phyloP scores from a whole-genome alignment of 345 rosid genomes.

The Crucihimalaya himalaica region DNA sequence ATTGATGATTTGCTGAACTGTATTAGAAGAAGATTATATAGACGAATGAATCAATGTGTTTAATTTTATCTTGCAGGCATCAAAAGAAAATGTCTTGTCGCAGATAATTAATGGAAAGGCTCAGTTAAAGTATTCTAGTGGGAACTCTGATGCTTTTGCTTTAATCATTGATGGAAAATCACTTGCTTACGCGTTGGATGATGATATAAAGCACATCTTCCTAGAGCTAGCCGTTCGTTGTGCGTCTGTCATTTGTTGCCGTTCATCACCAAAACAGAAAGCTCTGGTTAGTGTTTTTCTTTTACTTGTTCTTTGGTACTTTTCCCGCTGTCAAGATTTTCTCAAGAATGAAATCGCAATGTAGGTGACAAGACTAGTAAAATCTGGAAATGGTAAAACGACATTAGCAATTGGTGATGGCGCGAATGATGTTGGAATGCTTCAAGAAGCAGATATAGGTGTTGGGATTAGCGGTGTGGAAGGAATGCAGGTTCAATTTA shows the following conservation, averaged over 20 bases:
- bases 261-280: constrained; percentile 97
- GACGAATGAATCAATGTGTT: background rate
- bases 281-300: constrained; percentile 70
- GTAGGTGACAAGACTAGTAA: constrained; percentile 92
- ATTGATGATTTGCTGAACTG: background rate
- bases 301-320: background rate
- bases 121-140: constrained; percentile 53
- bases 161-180: constrained; percentile 95
- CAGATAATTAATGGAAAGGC: constrained; percentile 68
- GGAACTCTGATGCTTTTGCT: constrained; percentile 66
- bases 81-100: constrained; percentile 59
- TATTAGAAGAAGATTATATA: background rate
- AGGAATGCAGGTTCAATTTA: constrained; percentile 86
- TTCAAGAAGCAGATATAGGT: constrained; percentile 97
- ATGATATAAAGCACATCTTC: constrained; percentile 62
- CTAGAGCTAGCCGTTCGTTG: constrained; percentile 80
- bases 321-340: background rate
- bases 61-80: constrained; percentile 54
- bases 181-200: constrained; percentile 84
- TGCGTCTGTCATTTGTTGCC: constrained; percentile 95
- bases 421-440: constrained; percentile 99
- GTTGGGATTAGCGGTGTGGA: constrained; percentile 95
- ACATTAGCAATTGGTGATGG: constrained; percentile 97
- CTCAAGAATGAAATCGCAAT: constrained; percentile 30
- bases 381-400: constrained; percentile 74